Evolutionary conservation across 176 grass and related monocot genomes (phyloP).

Genomic region (Thinopyrum elongatum): DNA sequence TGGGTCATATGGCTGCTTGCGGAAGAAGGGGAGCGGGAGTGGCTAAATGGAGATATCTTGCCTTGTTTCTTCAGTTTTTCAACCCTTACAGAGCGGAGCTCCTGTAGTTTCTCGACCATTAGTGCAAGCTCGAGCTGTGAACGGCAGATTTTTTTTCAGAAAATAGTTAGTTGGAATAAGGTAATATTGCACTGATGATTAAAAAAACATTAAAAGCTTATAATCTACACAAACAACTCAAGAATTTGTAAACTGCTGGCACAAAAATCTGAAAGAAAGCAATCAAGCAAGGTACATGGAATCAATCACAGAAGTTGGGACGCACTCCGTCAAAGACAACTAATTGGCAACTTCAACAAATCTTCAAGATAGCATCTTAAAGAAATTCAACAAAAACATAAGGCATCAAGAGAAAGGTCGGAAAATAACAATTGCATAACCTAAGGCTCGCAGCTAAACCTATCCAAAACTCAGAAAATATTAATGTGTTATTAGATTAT

Average conservation of each 20-base stretch:
- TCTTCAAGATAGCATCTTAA: neutral
- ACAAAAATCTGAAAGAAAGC: neutral
- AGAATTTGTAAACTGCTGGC: neutral
- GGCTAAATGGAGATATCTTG: conserved; percentile 11
- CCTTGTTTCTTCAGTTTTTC: conserved; percentile 98
- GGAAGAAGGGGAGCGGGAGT: neutral
- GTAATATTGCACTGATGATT: neutral
- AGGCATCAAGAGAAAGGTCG: neutral
- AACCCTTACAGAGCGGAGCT: conserved; percentile 94
- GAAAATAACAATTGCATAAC: neutral
- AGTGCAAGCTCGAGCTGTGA: conserved; percentile 91
- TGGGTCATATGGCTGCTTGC: neutral
- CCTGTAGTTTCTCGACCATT: conserved; percentile 95
- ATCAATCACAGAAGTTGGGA: neutral
- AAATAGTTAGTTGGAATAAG: conserved; percentile 35
- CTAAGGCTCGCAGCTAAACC: neutral
- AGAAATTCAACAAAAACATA: neutral
- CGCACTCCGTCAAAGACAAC: neutral
- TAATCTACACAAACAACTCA: conserved; percentile 17
- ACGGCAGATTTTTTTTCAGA: conserved; percentile 13
- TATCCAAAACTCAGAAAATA: neutral
- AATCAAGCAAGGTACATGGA: neutral
- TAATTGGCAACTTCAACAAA: neutral
- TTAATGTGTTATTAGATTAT: neutral
- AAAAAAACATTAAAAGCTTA: neutral